Conservation (phyloP, 495 filamentous ascomycete species). For the Lasiosphaeria ovina region DNA sequence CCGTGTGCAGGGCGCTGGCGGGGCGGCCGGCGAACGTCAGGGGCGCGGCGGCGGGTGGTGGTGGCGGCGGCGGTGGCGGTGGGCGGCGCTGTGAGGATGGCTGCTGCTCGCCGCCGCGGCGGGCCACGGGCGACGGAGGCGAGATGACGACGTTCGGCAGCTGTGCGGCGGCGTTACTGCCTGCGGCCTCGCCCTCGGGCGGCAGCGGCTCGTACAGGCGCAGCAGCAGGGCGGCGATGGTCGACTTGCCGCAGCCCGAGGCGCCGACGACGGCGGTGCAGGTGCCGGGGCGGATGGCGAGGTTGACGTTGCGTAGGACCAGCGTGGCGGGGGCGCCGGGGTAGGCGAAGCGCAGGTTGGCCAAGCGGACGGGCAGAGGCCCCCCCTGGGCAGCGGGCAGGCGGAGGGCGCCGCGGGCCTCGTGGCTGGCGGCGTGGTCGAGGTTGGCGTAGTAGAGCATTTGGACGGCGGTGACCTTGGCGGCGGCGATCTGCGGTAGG, state of each 20-base stretch:
- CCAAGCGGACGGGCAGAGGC: conserved; percentile 62
- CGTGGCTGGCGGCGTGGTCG: conserved; percentile 57
- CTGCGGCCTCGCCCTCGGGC: conserved; percentile 47
- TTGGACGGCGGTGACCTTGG: conserved; percentile 67
- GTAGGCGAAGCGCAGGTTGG: conserved; percentile 65
- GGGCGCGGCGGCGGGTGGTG: conserved; percentile 20
- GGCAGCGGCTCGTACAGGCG: conserved; percentile 30
- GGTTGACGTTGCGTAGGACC: conserved; percentile 58
- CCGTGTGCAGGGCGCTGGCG: conserved; percentile 56
- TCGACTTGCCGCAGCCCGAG: conserved; percentile 89
- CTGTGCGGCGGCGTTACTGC: conserved; percentile 5
- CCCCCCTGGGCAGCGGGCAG: conserved; percentile 25
- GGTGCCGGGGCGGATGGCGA: conserved; percentile 58
- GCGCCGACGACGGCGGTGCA: conserved; percentile 75
- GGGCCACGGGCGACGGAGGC: too few relatives aligned
- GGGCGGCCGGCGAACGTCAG: conserved; percentile 59
- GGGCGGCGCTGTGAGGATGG: background rate
- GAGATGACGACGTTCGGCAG: background rate
- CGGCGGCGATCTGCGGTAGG: conserved; percentile 76
- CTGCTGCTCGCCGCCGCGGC: background rate
- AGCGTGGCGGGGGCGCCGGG: conserved; percentile 52
- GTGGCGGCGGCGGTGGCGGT: conserved; percentile 29
- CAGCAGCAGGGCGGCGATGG: conserved; percentile 72
- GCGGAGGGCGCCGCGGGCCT: conserved; percentile 49
- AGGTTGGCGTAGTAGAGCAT: conserved; percentile 68